Conservation (phyloP, 2,329 filamentous ascomycete genomes). For the Penicillium oxalicum region DNA sequence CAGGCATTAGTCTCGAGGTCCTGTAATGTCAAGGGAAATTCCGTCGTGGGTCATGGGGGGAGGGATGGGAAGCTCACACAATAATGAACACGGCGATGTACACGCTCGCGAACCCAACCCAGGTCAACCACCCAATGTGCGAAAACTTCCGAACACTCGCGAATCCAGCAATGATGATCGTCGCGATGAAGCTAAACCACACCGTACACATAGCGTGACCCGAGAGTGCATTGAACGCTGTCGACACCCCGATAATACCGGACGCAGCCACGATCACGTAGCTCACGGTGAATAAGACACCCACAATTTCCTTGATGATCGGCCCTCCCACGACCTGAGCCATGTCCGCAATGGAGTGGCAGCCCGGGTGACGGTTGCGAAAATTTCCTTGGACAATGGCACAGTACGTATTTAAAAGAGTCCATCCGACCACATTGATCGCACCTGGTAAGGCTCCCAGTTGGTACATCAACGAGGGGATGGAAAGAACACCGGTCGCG, state of each 20-base stretch:
- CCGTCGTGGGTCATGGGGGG: neutral
- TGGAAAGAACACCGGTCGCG: conserved; percentile 44
- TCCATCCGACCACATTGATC: conserved; percentile 45
- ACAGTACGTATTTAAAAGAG: conserved; percentile 46
- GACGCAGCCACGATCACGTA: conserved; percentile 53
- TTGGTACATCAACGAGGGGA: conserved; percentile 45
- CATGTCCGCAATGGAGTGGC: conserved; percentile 55
- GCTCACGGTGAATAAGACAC: conserved; percentile 52
- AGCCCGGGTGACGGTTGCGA: conserved; percentile 46
- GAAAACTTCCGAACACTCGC: conserved; percentile 55
- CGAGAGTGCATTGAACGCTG: conserved; percentile 55
- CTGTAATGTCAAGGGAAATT: neutral
- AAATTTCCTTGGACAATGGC: conserved; percentile 48
- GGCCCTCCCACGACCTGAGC: conserved; percentile 50
- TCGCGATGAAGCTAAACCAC: conserved; percentile 51
- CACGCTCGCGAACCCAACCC: conserved; percentile 54
- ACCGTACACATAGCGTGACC: conserved; percentile 55
- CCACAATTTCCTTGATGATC: conserved; percentile 49
- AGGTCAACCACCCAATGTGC: conserved; percentile 58
- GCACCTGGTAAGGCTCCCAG: conserved; percentile 46
- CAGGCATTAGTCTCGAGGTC: conserved; percentile 1
- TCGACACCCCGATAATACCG: conserved; percentile 55
- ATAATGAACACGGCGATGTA: conserved; percentile 55
- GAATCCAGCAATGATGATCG: conserved; percentile 43
- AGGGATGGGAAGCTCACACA: conserved; percentile 29